phyloP scores from a whole-genome alignment of 2,329 filamentous ascomycete genomes.

The Fusarium napiforme region DNA sequence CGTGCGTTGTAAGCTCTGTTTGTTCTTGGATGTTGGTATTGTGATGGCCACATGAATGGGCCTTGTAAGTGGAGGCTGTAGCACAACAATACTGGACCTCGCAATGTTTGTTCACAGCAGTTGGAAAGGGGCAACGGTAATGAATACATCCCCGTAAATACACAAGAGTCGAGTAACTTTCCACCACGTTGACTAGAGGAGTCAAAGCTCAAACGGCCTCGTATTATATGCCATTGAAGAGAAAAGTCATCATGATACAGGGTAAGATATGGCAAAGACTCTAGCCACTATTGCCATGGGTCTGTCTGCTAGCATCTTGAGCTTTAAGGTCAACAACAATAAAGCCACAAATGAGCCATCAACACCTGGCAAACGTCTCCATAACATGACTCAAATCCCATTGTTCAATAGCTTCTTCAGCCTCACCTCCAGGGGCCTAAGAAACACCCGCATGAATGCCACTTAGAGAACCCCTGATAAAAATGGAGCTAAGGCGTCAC shows the following conservation, averaged over 20 bases:
- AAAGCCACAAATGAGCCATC: conserved; percentile 1
- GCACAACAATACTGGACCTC: fast-evolving
- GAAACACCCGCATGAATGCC: conserved; percentile 4
- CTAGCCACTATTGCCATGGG: background rate
- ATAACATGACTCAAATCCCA: background rate
- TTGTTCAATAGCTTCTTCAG: background rate
- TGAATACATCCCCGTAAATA: fast-evolving
- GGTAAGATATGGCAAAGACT: background rate
- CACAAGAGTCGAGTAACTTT: fast-evolving
- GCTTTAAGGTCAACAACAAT: background rate
- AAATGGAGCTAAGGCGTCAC: conserved; percentile 21
- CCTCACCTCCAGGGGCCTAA: conserved; percentile 7
- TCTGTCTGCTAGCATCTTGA: background rate
- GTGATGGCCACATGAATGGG: background rate
- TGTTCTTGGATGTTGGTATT: conserved; percentile 1
- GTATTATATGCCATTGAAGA: fast-evolving
- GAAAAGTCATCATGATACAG: background rate
- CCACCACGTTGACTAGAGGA: fast-evolving
- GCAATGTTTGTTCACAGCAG: no score
- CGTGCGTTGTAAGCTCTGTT: background rate
- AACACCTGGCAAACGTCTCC: background rate
- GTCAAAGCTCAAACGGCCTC: fast-evolving
- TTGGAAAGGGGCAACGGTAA: fast-evolving
- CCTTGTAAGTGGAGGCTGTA: background rate
- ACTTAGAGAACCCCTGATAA: conserved; percentile 19